These are phyloP conservation scores for Condylostoma magnum DNA, from an alignment of 169 alveolate genomes.

Conservation along the genomic window DNA sequence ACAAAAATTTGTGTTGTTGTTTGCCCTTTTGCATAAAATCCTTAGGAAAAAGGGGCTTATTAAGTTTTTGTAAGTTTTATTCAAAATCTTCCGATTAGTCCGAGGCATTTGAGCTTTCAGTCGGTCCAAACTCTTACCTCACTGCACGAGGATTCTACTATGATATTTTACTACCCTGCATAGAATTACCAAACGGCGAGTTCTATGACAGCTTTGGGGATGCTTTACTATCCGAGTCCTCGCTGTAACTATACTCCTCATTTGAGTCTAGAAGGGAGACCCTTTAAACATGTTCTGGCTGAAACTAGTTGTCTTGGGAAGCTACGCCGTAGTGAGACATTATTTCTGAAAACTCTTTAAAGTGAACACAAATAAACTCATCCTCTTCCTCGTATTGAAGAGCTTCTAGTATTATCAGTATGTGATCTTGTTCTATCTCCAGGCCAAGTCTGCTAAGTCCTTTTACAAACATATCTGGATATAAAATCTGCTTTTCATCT, in stretches of 20 bases:
- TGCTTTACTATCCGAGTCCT: slow-evolving; percentile 12
- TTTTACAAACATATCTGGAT: neutral
- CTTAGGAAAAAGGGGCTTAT: too few relatives aligned
- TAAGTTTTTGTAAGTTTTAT: too few relatives aligned
- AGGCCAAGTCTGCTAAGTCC: neutral
- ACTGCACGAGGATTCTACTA: too few relatives aligned
- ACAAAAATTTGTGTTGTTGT: too few relatives aligned
- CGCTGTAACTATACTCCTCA: slow-evolving; percentile 14
- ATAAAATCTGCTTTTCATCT: neutral
- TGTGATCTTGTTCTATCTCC: neutral
- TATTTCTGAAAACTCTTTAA: slow-evolving; percentile 11
- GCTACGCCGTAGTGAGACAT: slow-evolving; percentile 7
- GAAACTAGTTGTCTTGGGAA: too few relatives aligned
- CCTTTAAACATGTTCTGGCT: slow-evolving; percentile 18
- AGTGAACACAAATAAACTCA: neutral
- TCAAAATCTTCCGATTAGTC: too few relatives aligned
- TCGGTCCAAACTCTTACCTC: too few relatives aligned
- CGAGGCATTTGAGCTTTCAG: too few relatives aligned
- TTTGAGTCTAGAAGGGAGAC: slow-evolving; percentile 8
- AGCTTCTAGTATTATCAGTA: slow-evolving; percentile 6
- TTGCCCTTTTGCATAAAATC: too few relatives aligned
- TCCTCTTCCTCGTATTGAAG: neutral
- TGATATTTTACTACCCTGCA: too few relatives aligned
- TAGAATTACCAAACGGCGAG: slow-evolving; percentile 23
- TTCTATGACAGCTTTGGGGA: neutral